Evolutionary conservation across 768 basidiomycete species (phyloP), one percentile per base, ranked within the genome.

Genomic region (Mycena sanguinolenta): DNA sequence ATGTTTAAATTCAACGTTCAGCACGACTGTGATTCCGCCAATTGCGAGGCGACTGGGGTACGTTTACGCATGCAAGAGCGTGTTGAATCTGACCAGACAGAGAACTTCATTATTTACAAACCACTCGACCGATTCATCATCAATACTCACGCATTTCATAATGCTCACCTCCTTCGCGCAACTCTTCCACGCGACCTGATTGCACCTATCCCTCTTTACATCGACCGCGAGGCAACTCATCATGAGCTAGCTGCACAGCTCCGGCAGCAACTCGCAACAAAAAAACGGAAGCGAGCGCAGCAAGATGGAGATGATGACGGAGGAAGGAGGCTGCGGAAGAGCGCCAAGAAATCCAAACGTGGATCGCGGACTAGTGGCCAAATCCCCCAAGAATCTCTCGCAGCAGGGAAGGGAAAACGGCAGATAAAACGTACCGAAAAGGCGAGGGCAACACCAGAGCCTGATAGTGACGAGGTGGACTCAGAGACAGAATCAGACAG

Each of bases 41-140:
- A 60, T 32, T 78, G 77, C 50, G 58, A 36, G n/a, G 9, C 39
- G 63, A 5, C 34, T 19, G 73, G 67, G 14, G 38, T 44, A 12
- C 63, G 60, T 8, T 27, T 42, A 16, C 27, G 64, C 17, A 61
- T 67, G 23, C 77, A 76, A 55, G 75, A 77, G 67, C 64, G 75
- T 6, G 39, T 58, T 25, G 57, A 53, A 12, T 74, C 73, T 2
- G 46, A 27, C 13, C 52, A 62, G 9, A 69, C 44, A 2, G 62
- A 60, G 8, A 38, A 63, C 14, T 57, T 30, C 44, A 61, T 77
- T 32, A 32, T 52, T 25, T 76, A 78, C 58, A 28, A 27, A 25
- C 65, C 36, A 9, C 49, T 34, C 23, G 53, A 68, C 17, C 69
- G 72, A 13, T 79, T 52, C 38, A 39, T 79, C 28, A 49, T 79